Evolutionary conservation across 768 basidiomycete species (phyloP).

Genomic region (Crassisporium funariophilum): DNA sequence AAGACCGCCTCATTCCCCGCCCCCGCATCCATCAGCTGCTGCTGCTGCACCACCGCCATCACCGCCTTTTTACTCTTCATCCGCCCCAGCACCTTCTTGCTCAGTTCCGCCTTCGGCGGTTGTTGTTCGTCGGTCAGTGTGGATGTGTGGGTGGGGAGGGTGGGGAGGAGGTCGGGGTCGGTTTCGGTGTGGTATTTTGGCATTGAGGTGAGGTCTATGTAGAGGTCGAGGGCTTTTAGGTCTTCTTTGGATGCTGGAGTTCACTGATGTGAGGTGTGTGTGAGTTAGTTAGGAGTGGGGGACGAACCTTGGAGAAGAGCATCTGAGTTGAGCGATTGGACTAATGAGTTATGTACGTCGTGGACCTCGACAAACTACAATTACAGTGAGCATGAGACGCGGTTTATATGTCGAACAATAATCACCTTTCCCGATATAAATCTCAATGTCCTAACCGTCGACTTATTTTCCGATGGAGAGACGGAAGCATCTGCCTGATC

Average conservation of each 20-base stretch:
- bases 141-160: too few relatives aligned
- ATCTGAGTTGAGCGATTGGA: constrained; percentile 47
- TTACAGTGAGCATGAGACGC: neutral
- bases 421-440: constrained; percentile 43
- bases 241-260: constrained; percentile 49
- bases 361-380: constrained; percentile 39
- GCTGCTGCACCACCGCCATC: constrained; percentile 31
- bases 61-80: constrained; percentile 54
- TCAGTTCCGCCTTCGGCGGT: constrained; percentile 24
- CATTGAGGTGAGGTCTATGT: constrained; percentile 54
- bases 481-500: constrained; percentile 12
- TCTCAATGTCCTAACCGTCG: constrained; percentile 31
- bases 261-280: neutral
- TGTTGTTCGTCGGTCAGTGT: neutral
- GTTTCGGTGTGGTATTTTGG: constrained; percentile 48
- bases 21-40: constrained; percentile 17
- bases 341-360: constrained; percentile 29
- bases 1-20: neutral
- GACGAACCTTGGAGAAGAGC: constrained; percentile 50
- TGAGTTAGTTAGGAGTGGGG: neutral
- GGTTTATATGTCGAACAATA: neutral
- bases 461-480: constrained; percentile 10
- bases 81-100: constrained; percentile 51
- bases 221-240: constrained; percentile 59
- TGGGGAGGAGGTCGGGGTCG: constrained; percentile 5